Percentiles rank a stretch among this genome's conserved stretches.
These are phyloP conservation scores for Calocybe gangraenosa DNA, from an alignment of 768 basidiomycete species.

Conservation along the genomic window DNA sequence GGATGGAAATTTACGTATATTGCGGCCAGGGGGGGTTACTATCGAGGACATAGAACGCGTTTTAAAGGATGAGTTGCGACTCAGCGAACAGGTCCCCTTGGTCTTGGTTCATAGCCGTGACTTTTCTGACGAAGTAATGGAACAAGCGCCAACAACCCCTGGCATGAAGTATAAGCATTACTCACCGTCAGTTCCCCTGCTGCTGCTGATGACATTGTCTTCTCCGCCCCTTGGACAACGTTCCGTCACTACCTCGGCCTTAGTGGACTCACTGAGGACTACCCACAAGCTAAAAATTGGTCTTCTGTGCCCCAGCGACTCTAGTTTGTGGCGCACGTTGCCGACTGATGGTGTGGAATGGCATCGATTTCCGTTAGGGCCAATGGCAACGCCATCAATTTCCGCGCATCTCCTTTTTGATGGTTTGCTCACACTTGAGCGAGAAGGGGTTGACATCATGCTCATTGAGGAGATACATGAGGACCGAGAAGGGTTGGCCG, in stretches of 20 bases:
- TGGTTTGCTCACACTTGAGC: slow-evolving; percentile 78
- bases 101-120: slow-evolving; percentile 81
- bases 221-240: slow-evolving; percentile 32
- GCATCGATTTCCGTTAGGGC: slow-evolving; percentile 50
- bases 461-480: slow-evolving; percentile 83
- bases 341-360: slow-evolving; percentile 42
- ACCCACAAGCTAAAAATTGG: slow-evolving; percentile 50
- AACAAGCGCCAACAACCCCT: slow-evolving; percentile 85
- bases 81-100: slow-evolving; percentile 34
- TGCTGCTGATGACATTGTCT: slow-evolving; percentile 58
- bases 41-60: slow-evolving; percentile 79
- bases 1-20: slow-evolving; percentile 73
- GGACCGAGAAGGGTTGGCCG: slow-evolving; percentile 79
- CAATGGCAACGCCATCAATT: slow-evolving; percentile 51
- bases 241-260: slow-evolving; percentile 26
- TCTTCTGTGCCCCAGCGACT: slow-evolving; percentile 61
- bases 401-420: slow-evolving; percentile 85
- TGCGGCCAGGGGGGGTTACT: slow-evolving; percentile 90
- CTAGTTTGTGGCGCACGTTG: slow-evolving; percentile 34
- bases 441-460: slow-evolving; percentile 72
- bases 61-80: slow-evolving; percentile 39
- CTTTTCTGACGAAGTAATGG: slow-evolving; percentile 64
- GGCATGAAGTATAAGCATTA: slow-evolving; percentile 99
- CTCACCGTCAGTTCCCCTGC: slow-evolving; percentile 84
- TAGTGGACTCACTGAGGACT: slow-evolving; percentile 41